These are phyloP conservation scores for Toxoplasma gondii DNA, from an alignment of 169 alveolate genomes.

Conservation along the genomic window DNA sequence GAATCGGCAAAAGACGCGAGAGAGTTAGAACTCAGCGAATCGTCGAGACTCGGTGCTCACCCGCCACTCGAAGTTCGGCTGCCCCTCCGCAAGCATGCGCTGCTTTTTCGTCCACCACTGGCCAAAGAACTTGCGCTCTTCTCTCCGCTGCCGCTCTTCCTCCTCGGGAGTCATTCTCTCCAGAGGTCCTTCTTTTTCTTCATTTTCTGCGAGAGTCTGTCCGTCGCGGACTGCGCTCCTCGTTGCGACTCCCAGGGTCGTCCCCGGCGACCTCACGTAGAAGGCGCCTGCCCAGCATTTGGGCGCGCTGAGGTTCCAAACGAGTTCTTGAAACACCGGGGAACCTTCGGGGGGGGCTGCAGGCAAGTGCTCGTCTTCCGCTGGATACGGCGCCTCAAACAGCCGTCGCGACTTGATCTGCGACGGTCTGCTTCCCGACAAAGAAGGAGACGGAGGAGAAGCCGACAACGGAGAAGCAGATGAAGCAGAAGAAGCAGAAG, in stretches of 20 bases:
- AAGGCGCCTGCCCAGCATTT: constrained; percentile 16
- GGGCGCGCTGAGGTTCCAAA: constrained; percentile 11
- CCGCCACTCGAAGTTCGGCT: background rate
- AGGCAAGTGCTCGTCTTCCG: background rate
- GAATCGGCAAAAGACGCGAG: too few relatives aligned
- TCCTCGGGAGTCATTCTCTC: background rate
- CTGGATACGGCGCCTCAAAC: background rate
- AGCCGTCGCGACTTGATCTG: background rate
- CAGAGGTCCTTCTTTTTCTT: background rate
- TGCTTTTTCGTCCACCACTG: background rate
- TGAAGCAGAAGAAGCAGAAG: background rate
- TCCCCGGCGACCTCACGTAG: background rate
- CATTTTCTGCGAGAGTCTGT: background rate
- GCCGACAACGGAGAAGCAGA: background rate
- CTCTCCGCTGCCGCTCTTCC: constrained; percentile 4
- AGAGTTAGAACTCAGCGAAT: too few relatives aligned
- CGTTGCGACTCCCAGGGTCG: background rate
- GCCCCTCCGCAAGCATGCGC: background rate
- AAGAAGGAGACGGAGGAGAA: too few relatives aligned
- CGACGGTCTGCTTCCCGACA: background rate
- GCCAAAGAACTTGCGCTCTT: background rate
- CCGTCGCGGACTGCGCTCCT: background rate
- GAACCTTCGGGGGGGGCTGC: background rate
- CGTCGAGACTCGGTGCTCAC: background rate
- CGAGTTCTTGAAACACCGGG: background rate